Conservation (phyloP, 1,139 yeast genomes). For the Protomyces pachydermus region DNA sequence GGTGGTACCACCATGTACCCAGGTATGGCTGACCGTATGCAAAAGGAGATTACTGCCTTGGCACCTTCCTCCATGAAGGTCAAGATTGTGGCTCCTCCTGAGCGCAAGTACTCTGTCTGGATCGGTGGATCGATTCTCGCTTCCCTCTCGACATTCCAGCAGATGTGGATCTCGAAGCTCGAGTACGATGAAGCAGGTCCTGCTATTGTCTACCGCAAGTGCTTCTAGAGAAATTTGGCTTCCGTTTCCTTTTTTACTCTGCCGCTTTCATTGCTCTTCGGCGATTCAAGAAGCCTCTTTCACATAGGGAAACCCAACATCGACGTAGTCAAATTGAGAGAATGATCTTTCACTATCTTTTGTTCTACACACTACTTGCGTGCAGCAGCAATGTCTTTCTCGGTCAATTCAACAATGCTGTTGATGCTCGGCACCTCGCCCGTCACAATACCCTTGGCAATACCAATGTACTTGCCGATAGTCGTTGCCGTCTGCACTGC, state of each 20-base stretch:
- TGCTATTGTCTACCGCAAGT: conserved; percentile 98
- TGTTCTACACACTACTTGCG: conserved; percentile 7
- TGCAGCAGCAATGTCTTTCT: conserved; percentile 16
- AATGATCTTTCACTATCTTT: neutral
- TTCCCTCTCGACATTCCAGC: conserved; percentile 85
- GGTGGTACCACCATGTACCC: conserved; percentile 51
- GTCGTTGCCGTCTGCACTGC: conserved; percentile 25
- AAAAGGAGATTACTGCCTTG: conserved; percentile 55
- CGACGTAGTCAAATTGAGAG: too few species aligned
- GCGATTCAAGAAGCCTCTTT: neutral
- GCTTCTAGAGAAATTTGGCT: conserved; percentile 58
- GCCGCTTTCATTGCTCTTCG: too few species aligned
- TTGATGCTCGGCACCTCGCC: conserved; percentile 25
- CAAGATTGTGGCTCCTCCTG: conserved; percentile 85
- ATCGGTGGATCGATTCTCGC: conserved; percentile 90
- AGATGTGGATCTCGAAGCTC: conserved; percentile 99
- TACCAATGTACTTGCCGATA: conserved; percentile 1
- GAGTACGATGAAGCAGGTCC: conserved; percentile 85
- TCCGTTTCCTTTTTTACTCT: neutral
- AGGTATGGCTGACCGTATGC: conserved; percentile 70
- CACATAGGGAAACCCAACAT: neutral
- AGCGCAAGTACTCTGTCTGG: conserved; percentile 81
- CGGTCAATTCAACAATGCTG: conserved; percentile 24
- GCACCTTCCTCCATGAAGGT: conserved; percentile 58
- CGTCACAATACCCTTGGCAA: conserved; percentile 26